Conservation (phyloP, 2,329 filamentous ascomycete species). For the Cladorrhinum sp. region DNA sequence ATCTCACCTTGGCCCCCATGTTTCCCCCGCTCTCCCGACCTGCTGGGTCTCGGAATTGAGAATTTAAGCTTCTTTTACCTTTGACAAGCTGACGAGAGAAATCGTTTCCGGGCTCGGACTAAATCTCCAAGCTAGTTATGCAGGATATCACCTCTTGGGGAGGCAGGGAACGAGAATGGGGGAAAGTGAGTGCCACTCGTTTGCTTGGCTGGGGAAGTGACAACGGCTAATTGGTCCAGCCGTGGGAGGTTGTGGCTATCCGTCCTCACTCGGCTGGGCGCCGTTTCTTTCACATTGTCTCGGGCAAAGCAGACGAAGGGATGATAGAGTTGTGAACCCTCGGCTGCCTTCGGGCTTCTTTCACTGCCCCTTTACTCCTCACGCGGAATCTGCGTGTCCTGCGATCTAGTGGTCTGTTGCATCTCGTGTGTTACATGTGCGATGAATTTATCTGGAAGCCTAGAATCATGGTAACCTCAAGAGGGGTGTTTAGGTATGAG, state of each 20-base stretch:
- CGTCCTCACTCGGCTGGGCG: too few relatives aligned
- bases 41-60: neutral
- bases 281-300: neutral
- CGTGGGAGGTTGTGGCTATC: neutral
- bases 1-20: neutral
- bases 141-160: neutral
- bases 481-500: too few relatives aligned
- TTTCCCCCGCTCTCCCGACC: neutral
- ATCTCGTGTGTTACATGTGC: too few relatives aligned
- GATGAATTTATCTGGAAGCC: neutral
- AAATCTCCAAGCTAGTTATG: neutral
- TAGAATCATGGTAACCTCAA: neutral
- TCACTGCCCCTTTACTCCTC: neutral
- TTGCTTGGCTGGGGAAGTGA: neutral
- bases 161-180: neutral
- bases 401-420: too few relatives aligned
- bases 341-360: neutral
- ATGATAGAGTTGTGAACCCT: neutral
- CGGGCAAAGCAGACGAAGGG: neutral
- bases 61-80: neutral
- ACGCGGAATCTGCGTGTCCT: neutral
- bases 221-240: neutral
- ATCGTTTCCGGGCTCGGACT: neutral
- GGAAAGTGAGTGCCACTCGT: too few relatives aligned
- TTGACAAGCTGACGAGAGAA: neutral